Base-by-base conservation (phyloP, 2,329 filamentous ascomycete genomes). In the Davidsoniella neocaledoniae region DNA sequence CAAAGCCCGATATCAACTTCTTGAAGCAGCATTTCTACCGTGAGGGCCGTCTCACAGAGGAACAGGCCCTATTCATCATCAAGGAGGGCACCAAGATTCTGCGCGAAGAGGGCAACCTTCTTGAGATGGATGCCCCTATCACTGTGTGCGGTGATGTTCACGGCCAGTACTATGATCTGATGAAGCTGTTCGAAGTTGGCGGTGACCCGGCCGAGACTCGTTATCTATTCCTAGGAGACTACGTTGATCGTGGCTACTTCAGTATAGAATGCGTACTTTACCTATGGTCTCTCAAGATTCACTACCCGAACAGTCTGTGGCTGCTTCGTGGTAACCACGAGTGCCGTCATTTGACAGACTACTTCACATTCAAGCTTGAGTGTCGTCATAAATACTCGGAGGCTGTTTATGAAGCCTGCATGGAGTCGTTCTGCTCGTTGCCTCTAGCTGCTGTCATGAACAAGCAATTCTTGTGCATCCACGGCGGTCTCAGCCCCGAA, bases 351-450 rank as follows among this genome's bases (percentile, higher is more conserved):
- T 76, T 98, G 74, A 98, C 91, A 52, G 91, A 98, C 64, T 98
- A 98, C 74, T 98, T 98, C 69, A 98, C 91, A 54, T 98, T 98
- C 74, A 96, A 98, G 74, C 80, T 98, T 52, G 91, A 98, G 67
- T 98, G 91, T 75, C 95, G 94, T 71, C 91, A 98, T 77, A 98
- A 98, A 67, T 98, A 98, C 69, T 94, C 86, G 33, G 91, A 96
- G 69, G 77, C 77, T 56, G 77, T 98, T 53, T 98, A 98, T 64
- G 90, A 98, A 61, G 90, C 91, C 51, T 96, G 91, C 69, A 94
- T 95, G 79, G 90, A 98, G 57, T 93, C 91, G 0, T 98, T 98
- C 74, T 98, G 91, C 69, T 76, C 83, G 56, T 71, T 98, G 55
- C 91, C 91, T 26, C 72, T 98, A 58, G 91, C 91, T 51, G 91